Conservation (phyloP, 73 alveolate species). For the Tetrahymena malaccensis region DNA sequence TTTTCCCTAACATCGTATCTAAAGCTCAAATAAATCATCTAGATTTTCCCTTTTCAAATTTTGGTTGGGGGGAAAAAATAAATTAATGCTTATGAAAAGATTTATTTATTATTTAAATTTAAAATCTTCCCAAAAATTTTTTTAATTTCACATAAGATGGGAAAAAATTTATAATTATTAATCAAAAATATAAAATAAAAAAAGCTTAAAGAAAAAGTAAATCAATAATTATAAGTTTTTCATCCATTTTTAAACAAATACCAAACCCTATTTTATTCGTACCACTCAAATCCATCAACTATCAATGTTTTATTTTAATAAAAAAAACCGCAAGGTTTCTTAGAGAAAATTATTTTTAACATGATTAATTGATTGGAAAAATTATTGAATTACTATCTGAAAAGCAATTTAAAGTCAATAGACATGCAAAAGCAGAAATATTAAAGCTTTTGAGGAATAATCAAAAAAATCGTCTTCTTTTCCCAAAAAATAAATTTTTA, state of each 20-base stretch:
- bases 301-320: neutral
- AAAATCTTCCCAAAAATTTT: neutral
- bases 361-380: neutral
- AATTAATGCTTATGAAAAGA: too few relatives aligned
- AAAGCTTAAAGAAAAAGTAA: neutral
- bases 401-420: neutral
- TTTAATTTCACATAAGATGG: neutral
- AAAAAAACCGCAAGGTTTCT: neutral
- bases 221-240: neutral
- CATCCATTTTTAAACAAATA: neutral
- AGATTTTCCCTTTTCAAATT: too few relatives aligned
- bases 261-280: neutral
- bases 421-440: neutral
- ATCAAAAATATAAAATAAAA: neutral
- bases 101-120: too few relatives aligned
- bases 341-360: neutral
- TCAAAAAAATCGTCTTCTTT: neutral
- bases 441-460: neutral
- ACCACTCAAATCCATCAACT: too few relatives aligned
- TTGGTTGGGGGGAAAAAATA: neutral
- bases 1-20: neutral
- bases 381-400: neutral
- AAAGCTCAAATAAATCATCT: neutral
- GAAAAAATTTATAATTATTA: neutral
- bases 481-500: neutral